Evolutionary conservation across 768 basidiomycete species (phyloP), one percentile per base, ranked within the genome.

Genomic region (Melanogaster broomeanus): DNA sequence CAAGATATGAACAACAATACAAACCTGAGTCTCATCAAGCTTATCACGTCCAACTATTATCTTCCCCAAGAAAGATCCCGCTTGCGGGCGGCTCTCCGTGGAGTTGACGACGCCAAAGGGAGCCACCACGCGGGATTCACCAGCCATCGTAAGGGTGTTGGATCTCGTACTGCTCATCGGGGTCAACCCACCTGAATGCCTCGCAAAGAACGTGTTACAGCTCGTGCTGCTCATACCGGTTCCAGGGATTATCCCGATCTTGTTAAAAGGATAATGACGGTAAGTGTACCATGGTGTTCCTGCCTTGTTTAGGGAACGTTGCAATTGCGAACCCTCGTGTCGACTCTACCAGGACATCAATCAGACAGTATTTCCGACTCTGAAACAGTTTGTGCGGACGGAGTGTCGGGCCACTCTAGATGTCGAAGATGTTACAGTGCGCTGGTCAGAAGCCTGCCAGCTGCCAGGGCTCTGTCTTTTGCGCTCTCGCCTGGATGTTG

Each of bases 11-110:
- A 16, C 6, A 53, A 42, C 34, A n/a, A 33, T 2, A 52, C 67
- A 19, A 28, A 78, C 81, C 72, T 90, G 89, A 49, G 93, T 78
- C 61, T 88, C 89, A 63, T 95, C 92, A 25, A 95, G 77, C 69
- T 95, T 94, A 67, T 94, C 92, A 3, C 92, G 74, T 0, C 91
- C 93, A 0, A 95, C 92, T 43, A 94, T 80, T 61, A 93, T 77
- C 72, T 90, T 90, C 82, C 39, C 77, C 77, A 1, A 81, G 81
- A 52, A 68, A 80, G 35, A 67, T 83, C n/a, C 66, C 85, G 25
- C 75, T 82, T 22, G 81, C 83, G 0, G 65, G 62, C 0, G 64
- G 1, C 77, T 81, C 31, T 62, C 63, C 4, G 61, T 82, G 3
- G 75, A 79, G 24, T 69, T 78, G 25, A 65, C 59, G 24, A 63